Conservation (phyloP, 306 rosid genomes). For the Argentina anserina region DNA sequence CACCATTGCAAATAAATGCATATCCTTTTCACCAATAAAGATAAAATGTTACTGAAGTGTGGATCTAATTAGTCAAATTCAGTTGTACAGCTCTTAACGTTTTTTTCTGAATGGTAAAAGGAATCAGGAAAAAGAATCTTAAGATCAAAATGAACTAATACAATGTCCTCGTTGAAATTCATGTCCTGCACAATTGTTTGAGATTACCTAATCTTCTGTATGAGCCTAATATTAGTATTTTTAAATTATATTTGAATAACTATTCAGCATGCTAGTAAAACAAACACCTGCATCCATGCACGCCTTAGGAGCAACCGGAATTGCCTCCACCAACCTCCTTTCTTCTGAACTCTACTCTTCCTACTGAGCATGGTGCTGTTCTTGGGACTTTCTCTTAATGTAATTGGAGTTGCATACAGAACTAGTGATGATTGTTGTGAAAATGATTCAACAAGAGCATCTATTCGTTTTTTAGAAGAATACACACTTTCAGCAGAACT, state of each 20-base stretch:
- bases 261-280: constrained; percentile 2
- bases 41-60: constrained; percentile 2
- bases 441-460: constrained; percentile 79
- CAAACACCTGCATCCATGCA: constrained; percentile 92
- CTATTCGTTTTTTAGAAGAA: constrained; percentile 71
- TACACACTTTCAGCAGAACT: constrained; percentile 81
- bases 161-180: neutral
- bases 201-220: neutral
- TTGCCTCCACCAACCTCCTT: constrained; percentile 87
- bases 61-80: neutral
- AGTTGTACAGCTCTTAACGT: constrained; percentile 12
- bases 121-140: neutral
- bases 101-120: neutral
- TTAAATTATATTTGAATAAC: neutral
- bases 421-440: constrained; percentile 49
- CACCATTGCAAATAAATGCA: neutral
- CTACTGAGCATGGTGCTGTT: constrained; percentile 31
- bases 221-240: neutral
- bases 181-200: neutral
- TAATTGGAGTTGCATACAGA: constrained; percentile 71
- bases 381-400: constrained; percentile 41
- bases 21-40: constrained; percentile 10
- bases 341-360: constrained; percentile 45
- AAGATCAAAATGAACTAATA: neutral
- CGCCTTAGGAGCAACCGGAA: constrained; percentile 86